phyloP scores from a whole-genome alignment of 1,284 basidiomycete genomes.

The Cystodermella granulosa region DNA sequence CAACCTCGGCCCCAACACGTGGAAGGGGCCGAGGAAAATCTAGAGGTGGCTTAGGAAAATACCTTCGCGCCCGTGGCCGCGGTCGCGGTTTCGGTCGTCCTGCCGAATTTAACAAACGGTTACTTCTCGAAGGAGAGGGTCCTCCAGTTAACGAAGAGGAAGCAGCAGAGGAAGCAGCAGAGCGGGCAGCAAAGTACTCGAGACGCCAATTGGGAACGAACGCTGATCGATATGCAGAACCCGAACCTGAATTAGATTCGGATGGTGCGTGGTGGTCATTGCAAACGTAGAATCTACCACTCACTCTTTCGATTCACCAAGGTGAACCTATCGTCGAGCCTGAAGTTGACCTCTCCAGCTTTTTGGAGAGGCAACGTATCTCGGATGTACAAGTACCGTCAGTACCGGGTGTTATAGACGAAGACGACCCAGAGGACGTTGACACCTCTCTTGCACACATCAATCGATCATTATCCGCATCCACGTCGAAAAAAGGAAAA shows the following conservation, averaged over 20 bases:
- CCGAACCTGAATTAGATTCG: conserved; percentile 58
- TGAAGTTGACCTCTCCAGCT: conserved; percentile 64
- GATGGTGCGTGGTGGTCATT: conserved; percentile 54
- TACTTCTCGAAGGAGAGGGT: conserved; percentile 57
- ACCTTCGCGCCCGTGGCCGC: conserved; percentile 61
- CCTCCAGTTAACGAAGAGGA: conserved; percentile 37
- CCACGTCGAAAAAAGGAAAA: conserved; percentile 54
- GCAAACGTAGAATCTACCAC: neutral
- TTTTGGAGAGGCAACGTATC: conserved; percentile 59
- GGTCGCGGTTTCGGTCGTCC: conserved; percentile 56
- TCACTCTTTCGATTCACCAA: conserved; percentile 22
- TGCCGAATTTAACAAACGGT: conserved; percentile 56
- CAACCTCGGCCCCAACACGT: too few relatives aligned
- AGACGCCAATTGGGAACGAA: conserved; percentile 60
- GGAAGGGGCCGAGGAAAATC: conserved; percentile 52
- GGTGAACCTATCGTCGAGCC: conserved; percentile 65
- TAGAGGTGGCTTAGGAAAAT: conserved; percentile 67
- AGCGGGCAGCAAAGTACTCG: conserved; percentile 48
- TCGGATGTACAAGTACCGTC: conserved; percentile 38
- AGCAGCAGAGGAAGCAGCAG: conserved; percentile 48
- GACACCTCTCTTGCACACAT: conserved; percentile 57
- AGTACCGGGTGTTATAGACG: conserved; percentile 18
- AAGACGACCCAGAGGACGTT: conserved; percentile 56
- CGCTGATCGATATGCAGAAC: conserved; percentile 65
- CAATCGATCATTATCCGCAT: conserved; percentile 24